Evolutionary conservation across 768 basidiomycete genomes (phyloP), one percentile per base, ranked within the genome.

Genomic region (Hebeloma cylindrosporum): DNA sequence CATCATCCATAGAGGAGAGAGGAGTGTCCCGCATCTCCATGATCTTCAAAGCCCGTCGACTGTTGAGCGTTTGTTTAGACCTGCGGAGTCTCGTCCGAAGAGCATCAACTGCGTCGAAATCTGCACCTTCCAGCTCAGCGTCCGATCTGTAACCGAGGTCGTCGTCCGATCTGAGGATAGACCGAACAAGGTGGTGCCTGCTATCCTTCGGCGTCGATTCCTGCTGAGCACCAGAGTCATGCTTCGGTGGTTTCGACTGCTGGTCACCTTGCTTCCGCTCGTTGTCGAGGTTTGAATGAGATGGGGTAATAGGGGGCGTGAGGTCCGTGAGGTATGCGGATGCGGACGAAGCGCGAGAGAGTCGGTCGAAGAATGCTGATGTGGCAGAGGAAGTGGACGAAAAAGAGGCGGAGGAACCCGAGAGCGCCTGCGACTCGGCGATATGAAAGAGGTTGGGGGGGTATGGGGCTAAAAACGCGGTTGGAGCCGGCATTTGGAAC

Each of bases 241-340:
- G n/a, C 6, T n/a, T 18, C 5, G 6, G 37, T 22, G 3, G 20
- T 30, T 16, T 17, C 21, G 23, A 34, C 22, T 17, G 36, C 20
- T 22, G 4, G 26, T 13, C 16, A 10, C 13, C 23, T 4, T 27
- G 17, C 25, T 35, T 37, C 18, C 29, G 35, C 14, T 43, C 35
- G 14, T 33, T 23, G 20, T 38, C 46, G 20, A 31, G 16, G 11
- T 44, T 41, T 11, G 54, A 49, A 23, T 52, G 23, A 11, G 51
- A 40, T 13, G 58, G 59, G 4, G 56, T 55, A 21, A 51, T 39
- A 32, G 59, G 57, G 35, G 57, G 56, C 7, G 55, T 59, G 22
- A 28, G 5, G 26, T 62, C 59, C 11, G 57, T 51, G 21, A 55
- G 40, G 32, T 53, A 56, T 6, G 60, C 58, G 10, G 54, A 59